These are phyloP conservation scores for Eruca vesicaria DNA, from an alignment of 441 rosid genomes.

Conservation along the genomic window DNA sequence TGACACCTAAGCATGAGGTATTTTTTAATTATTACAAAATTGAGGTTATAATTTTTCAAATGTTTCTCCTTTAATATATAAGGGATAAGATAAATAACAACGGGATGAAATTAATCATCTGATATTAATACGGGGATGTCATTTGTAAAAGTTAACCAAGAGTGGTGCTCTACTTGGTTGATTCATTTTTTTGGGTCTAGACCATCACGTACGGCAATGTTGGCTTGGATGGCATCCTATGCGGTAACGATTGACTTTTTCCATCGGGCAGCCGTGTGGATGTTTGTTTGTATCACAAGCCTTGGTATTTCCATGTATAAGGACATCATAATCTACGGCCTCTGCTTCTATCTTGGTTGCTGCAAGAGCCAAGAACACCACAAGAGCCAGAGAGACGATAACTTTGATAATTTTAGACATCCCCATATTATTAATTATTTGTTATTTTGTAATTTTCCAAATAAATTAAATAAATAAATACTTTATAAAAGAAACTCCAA, in stretches of 20 bases:
- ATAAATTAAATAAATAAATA: constrained; percentile 8
- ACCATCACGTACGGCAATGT: constrained; percentile 4
- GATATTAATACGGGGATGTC: not conserved
- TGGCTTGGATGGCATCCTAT: not conserved
- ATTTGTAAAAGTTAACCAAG: not conserved
- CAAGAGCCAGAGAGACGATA: not conserved
- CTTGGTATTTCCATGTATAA: not conserved
- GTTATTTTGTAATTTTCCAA: not conserved
- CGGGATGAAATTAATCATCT: not conserved
- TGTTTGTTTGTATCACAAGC: not conserved
- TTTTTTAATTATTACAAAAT: too few species aligned
- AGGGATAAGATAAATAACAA: not conserved
- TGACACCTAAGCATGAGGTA: too few species aligned
- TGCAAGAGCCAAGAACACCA: constrained; percentile 23
- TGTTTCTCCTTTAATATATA: too few species aligned
- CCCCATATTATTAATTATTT: constrained; percentile 6
- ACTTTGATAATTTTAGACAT: constrained; percentile 21
- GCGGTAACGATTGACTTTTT: not conserved
- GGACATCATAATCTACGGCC: not conserved
- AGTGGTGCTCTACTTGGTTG: not conserved
- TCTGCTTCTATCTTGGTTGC: not conserved
- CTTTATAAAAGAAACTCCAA: not conserved
- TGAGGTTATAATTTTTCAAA: too few species aligned
- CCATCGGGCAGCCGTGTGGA: not conserved
- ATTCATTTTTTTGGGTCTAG: not conserved